These are phyloP conservation scores for Yamadazyma diddensiae DNA, from an alignment of 1,139 yeast genomes.

Conservation along the genomic window DNA sequence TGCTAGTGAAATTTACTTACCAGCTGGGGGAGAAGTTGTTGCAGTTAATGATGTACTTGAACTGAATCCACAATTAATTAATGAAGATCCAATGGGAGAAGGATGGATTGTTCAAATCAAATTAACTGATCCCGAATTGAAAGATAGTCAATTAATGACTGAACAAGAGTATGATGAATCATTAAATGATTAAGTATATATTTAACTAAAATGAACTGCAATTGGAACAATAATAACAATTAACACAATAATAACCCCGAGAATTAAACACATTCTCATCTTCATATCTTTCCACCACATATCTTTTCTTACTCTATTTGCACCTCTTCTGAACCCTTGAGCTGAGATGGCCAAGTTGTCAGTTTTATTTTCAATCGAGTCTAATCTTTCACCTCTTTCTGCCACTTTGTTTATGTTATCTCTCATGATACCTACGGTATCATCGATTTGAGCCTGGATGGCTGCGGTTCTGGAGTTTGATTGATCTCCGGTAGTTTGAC, in stretches of 20 bases:
- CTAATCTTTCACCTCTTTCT: conserved; percentile 90
- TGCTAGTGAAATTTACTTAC: conserved; percentile 90
- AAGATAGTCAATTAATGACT: conserved; percentile 31
- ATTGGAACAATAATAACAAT: conserved; percentile 92
- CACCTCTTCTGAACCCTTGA: conserved; percentile 94
- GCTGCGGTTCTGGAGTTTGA: conserved; percentile 74
- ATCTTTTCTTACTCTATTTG: conserved; percentile 95
- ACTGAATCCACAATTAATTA: conserved; percentile 73
- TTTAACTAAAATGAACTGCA: conserved; percentile 74
- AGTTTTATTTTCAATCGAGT: conserved; percentile 90
- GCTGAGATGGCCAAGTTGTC: conserved; percentile 92
- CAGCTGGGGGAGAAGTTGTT: conserved; percentile 73
- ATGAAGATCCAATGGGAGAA: conserved; percentile 85
- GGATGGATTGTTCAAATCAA: conserved; percentile 90
- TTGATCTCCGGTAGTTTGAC: conserved; percentile 51
- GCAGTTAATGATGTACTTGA: conserved; percentile 70
- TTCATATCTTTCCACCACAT: conserved; percentile 99
- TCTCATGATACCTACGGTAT: conserved; percentile 97
- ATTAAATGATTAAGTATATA: conserved; percentile 30
- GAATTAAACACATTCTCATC: conserved; percentile 88
- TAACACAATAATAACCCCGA: conserved; percentile 74
- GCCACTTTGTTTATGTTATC: conserved; percentile 96
- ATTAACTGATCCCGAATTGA: conserved; percentile 37
- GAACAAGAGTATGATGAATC: conserved; percentile 64
- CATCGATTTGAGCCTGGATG: conserved; percentile 90